phyloP scores from a whole-genome alignment of 2,329 filamentous ascomycete genomes.

The Alternaria infectoria region DNA sequence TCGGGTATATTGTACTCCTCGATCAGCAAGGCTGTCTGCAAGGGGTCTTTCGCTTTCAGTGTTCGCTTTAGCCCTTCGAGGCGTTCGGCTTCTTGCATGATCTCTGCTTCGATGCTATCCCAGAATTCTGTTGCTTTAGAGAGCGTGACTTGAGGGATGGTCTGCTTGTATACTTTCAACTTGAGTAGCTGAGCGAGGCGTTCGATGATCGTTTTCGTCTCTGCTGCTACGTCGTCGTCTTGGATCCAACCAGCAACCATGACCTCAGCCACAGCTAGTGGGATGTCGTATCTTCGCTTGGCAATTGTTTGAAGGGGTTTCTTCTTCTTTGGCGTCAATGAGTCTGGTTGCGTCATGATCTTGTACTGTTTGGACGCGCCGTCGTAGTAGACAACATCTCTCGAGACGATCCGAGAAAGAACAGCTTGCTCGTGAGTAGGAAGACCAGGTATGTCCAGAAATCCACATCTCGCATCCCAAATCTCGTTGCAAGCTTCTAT shows the following conservation, averaged over 20 bases:
- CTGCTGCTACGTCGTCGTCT: conserved; percentile 13
- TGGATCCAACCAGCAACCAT: conserved; percentile 35
- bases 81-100: conserved; percentile 31
- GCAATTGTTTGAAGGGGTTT: not conserved
- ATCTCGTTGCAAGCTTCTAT: conserved; percentile 29
- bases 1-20: conserved; percentile 32
- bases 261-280: conserved; percentile 29
- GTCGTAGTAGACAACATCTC: not conserved
- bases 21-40: conserved; percentile 32
- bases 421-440: not conserved
- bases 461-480: conserved; percentile 26
- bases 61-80: conserved; percentile 28
- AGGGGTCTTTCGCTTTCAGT: conserved; percentile 34
- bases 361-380: not conserved
- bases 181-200: conserved; percentile 28
- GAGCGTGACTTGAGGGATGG: conserved; percentile 20
- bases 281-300: conserved; percentile 6
- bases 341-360: not conserved
- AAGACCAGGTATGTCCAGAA: conserved; percentile 20
- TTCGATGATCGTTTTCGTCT: conserved; percentile 22
- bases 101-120: conserved; percentile 23
- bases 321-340: not conserved
- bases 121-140: conserved; percentile 27
- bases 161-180: conserved; percentile 15
- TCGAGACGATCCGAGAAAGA: not conserved